Evolutionary conservation across 1,139 yeast species (phyloP), one percentile per base, ranked within the genome.

Genomic region (Pneumocystis oryctolagi): DNA sequence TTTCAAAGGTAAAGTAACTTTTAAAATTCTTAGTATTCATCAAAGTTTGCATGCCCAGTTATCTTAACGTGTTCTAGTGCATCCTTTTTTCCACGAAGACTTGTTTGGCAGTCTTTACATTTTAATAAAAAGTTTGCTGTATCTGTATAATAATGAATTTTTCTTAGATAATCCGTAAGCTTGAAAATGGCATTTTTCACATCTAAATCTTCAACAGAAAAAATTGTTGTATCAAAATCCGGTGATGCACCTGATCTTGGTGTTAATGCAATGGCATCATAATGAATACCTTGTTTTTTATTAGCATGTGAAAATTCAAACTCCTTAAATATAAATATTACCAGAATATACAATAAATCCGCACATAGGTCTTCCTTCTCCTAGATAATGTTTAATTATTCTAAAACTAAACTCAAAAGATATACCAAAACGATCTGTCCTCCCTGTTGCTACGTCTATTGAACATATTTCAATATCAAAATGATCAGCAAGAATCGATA

Each of bases 391-490:
- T 18, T 42, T 42, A 47, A 16, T 47, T 47, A 47, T 47, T 47
- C 25, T 4, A 47, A 47, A 47, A 47, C 25, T 47, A 25, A 39
- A 57, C 20, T 28, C 25, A 20, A 57, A 57, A 57, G 20, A 12
- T 6, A 30, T 39, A 67, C 76, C 82, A 76, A 86, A 86, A 61
- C 76, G 76, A 67, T 85, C 86, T 60, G 80, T 73, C 58, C 82
- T 77, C 2, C 82, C 82, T 68, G 83, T 84, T 69, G 84, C 87
- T 31, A 87, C 82, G 69, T 87, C 95, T 53, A 86, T 73, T 34
- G 89, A 84, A 64, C 79, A 77, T 55, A 87, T 82, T 4, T 81
- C 77, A 5, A 85, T 72, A 2, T 76, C 74, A 62, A 85, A 77
- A 69, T 80, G 77, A 39, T 78, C 76, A 1, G 89, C 80, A 40